Evolutionary conservation across 805 yeast species (phyloP).

Genomic region (Ogataea trehalophila): DNA sequence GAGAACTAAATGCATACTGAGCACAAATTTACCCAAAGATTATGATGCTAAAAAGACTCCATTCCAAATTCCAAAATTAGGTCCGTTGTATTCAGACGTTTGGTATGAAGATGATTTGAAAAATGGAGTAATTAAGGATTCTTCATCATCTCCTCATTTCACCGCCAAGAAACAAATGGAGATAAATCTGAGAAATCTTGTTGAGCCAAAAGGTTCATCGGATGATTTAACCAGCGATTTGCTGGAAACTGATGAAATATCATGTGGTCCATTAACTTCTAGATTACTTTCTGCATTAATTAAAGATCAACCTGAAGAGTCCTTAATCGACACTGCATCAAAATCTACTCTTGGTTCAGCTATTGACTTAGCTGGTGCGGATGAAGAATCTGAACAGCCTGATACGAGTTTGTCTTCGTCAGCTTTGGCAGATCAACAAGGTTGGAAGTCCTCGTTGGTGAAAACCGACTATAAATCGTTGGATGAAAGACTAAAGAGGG

Average conservation of each 20-base stretch:
- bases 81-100: constrained; percentile 71
- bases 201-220: constrained; percentile 54
- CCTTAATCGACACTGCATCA: constrained; percentile 7
- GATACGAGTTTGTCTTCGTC: constrained; percentile 16
- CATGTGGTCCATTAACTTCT: constrained; percentile 89
- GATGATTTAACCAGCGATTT: constrained; percentile 53
- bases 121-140: constrained; percentile 19
- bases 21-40: constrained; percentile 39
- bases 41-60: constrained; percentile 71
- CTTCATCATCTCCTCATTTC: constrained; percentile 10
- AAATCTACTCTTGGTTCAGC: constrained; percentile 8
- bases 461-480: constrained; percentile 69
- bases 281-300: constrained; percentile 79
- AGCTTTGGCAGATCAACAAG: constrained; percentile 37
- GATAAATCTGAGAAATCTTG: constrained; percentile 15
- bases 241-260: constrained; percentile 67
- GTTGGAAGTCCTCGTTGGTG: constrained; percentile 41
- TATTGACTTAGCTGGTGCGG: constrained; percentile 6
- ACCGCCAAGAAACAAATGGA: constrained; percentile 20
- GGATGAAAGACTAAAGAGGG: constrained; percentile 85
- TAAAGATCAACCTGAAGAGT: constrained; percentile 33
- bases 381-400: constrained; percentile 4
- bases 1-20: constrained; percentile 54
- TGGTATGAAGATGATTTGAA: constrained; percentile 81
- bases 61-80: constrained; percentile 77